A percentile compares a stretch with the other conserved stretches of the same genome.
These are phyloP conservation scores for Thermochaetoides dissita DNA, from an alignment of 2,329 filamentous ascomycete genomes.

Conservation along the genomic window DNA sequence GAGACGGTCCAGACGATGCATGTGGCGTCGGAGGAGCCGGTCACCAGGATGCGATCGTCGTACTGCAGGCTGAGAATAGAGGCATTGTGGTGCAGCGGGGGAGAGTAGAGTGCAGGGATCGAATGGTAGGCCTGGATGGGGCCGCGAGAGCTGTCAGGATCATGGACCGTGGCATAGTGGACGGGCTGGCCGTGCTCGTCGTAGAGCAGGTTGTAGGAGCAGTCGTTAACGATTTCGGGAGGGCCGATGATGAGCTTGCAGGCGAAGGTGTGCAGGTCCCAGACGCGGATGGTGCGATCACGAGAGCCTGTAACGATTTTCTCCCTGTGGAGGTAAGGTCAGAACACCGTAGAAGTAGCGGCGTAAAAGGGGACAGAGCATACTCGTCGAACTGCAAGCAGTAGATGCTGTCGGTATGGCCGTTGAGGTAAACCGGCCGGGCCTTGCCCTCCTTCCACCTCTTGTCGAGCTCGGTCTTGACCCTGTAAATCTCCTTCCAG, in stretches of 20 bases:
- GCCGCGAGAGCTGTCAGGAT: constrained; percentile 18
- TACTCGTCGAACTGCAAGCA: constrained; percentile 96
- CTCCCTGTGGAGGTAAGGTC: constrained; percentile 34
- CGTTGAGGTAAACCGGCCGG: constrained; percentile 75
- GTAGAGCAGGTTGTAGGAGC: constrained; percentile 30
- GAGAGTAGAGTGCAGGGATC: constrained; percentile 41
- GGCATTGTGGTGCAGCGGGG: constrained; percentile 62
- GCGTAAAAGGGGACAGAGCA: constrained; percentile 20
- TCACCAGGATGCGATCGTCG: constrained; percentile 83
- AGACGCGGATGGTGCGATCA: constrained; percentile 88
- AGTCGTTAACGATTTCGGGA: constrained; percentile 44
- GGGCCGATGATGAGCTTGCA: constrained; percentile 81
- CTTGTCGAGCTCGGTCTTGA: constrained; percentile 58
- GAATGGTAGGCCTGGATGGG: constrained; percentile 27
- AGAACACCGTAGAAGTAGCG: too few species aligned
- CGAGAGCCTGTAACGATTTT: constrained; percentile 96
- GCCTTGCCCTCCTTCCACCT: constrained; percentile 72
- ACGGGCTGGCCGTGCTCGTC: constrained; percentile 36
- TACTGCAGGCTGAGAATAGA: constrained; percentile 94
- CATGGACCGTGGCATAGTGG: constrained; percentile 41
- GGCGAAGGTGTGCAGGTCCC: constrained; percentile 81
- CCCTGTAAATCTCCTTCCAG: constrained; percentile 76
- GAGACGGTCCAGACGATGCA: constrained; percentile 86
- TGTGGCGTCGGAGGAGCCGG: constrained; percentile 80
- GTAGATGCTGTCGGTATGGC: constrained; percentile 92